Evolutionary conservation across 192 early-diverging fungal genomes (phyloP).

Genomic region (Radiomyces spectabilis): DNA sequence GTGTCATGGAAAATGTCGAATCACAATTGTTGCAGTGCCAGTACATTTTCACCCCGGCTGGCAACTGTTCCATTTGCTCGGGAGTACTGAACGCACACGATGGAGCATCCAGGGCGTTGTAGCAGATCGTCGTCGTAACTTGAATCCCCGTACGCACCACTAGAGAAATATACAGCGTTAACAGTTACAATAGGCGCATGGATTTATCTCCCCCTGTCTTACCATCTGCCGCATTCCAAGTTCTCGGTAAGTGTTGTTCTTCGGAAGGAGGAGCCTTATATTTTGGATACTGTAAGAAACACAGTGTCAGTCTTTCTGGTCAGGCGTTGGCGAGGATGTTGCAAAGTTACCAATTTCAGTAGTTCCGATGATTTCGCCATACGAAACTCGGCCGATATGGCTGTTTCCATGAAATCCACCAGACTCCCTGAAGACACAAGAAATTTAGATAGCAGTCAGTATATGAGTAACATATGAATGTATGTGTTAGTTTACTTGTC

Average conservation of each 20-base stretch:
- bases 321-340: too few relatives aligned
- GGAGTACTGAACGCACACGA: conserved; percentile 18
- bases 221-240: conserved; percentile 26
- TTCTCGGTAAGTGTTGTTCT: conserved; percentile 8
- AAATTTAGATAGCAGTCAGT: too few relatives aligned
- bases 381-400: conserved; percentile 20
- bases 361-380: conserved; percentile 25
- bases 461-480: too few relatives aligned
- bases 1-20: too few relatives aligned
- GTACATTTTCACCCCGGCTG: too few relatives aligned
- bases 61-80: neutral
- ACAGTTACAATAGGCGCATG: too few relatives aligned
- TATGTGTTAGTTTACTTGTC: conserved; percentile 7
- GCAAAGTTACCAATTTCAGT: conserved; percentile 24
- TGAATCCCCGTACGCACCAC: conserved; percentile 20
- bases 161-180: neutral
- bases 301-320: neutral
- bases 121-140: conserved; percentile 17
- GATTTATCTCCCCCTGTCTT: neutral
- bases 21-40: too few relatives aligned
- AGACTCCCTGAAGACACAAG: conserved; percentile 9
- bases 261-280: conserved; percentile 1
- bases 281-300: conserved; percentile 9
- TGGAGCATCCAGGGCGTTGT: conserved; percentile 9
- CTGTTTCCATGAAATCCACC: conserved; percentile 20